phyloP scores from a whole-genome alignment of 345 rosid species.

The Trapa bicornis region DNA sequence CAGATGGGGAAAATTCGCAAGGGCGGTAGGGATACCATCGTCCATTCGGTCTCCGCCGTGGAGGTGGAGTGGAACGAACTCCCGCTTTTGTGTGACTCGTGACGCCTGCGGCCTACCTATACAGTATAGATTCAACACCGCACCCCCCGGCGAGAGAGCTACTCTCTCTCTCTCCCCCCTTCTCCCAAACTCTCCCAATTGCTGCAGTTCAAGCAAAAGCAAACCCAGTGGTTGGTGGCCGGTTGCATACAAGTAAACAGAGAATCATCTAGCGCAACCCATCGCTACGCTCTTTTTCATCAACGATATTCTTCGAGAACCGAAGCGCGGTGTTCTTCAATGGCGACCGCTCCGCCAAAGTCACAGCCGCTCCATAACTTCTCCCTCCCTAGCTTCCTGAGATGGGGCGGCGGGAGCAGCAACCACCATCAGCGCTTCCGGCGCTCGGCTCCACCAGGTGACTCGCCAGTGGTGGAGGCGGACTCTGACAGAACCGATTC shows the following conservation, averaged over 20 bases:
- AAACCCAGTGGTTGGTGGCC: not conserved
- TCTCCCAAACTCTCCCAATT: not conserved
- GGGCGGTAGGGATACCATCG: not conserved
- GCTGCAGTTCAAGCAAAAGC: too few species aligned
- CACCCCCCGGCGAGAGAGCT: too few species aligned
- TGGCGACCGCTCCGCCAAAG: slow-evolving; percentile 63
- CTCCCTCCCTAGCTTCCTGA: slow-evolving; percentile 35
- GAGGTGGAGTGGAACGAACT: not conserved
- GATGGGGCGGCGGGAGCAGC: slow-evolving; percentile 39
- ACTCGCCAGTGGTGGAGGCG: slow-evolving; percentile 16
- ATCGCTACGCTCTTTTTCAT: not conserved
- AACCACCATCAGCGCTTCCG: slow-evolving; percentile 15
- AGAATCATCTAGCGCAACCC: not conserved
- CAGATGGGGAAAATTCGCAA: not conserved
- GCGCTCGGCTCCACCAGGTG: slow-evolving; percentile 19
- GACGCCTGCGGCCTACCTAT: not conserved
- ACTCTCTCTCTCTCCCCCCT: not conserved
- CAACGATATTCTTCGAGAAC: not conserved
- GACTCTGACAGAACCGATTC: slow-evolving; percentile 13
- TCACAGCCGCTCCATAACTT: slow-evolving; percentile 69
- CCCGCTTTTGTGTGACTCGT: not conserved
- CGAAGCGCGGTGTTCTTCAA: slow-evolving; percentile 18
- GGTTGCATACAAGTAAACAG: not conserved
- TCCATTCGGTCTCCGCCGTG: not conserved
- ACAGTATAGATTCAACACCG: not conserved